Base-by-base conservation (phyloP, 495 filamentous ascomycete genomes). In the Parmelia sp. region DNA sequence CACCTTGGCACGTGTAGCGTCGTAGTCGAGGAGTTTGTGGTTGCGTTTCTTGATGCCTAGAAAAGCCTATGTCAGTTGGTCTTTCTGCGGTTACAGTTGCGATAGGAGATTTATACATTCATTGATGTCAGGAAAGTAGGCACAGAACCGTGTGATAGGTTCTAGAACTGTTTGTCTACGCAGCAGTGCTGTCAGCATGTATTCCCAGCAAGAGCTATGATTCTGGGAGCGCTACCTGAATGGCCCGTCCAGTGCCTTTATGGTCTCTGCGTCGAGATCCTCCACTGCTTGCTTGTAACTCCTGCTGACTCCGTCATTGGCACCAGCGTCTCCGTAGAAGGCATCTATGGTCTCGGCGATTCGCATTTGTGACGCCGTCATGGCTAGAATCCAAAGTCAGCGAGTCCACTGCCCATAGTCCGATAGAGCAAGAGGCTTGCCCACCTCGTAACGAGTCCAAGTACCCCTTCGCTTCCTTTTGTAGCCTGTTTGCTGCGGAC, bases 301-400 rank as follows among this genome's bases (percentile, higher is more conserved):
- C 69, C 93, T 80, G 76, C 88, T 92, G 60, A 98, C 94, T 36
- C 94, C 94, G 72, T 98, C 94, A 66, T 87, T 88, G 44, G 95
- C 89, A 37, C 95, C 95, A 1, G 92, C 90, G 65, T 98, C 94
- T 35, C 94, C 94, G 77, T 98, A 98, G 76, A 98, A 98, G 21
- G 94, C 95, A 74, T 98, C 94, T 75, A 98, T 98, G 15, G 94
- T 98, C 74, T 98, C 94, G 47, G 94, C 94, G 73, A 98, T 98
- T 65, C 95, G 89, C 94, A 98, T 97, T 74, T 98, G 94, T 42
- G 93, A 97, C 4, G 94, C 93, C 35, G 94, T 98, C 94, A 98
- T 98, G 44, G 94, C 94, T 95, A 58, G 60, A 27, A 14, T 62
- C 39, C 19, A 17, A 39, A 33, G 15, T 55, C 17, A 47, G 66